A percentile compares a stretch with the other conserved stretches of the same genome.
Conservation (phyloP, 106 monocot species). For the Apostasia ramifera region DNA sequence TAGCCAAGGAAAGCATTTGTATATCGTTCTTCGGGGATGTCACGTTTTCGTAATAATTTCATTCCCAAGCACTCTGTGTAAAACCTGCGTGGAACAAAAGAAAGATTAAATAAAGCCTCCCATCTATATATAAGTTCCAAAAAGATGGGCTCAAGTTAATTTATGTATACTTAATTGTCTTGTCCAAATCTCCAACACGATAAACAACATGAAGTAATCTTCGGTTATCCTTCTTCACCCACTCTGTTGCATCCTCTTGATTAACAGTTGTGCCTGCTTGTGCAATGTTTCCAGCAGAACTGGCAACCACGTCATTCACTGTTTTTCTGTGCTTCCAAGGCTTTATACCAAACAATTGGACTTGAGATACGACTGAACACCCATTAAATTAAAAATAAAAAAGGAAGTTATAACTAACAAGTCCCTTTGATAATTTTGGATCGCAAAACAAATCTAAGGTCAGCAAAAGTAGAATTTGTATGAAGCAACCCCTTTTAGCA, state of each 20-base stretch:
- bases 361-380: slow-evolving; percentile 26
- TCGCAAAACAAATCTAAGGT: not conserved
- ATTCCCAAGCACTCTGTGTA: slow-evolving; percentile 89
- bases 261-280: slow-evolving; percentile 21
- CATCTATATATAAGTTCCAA: not conserved
- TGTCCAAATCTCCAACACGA: slow-evolving; percentile 74
- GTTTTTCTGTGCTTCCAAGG: slow-evolving; percentile 8
- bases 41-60: slow-evolving; percentile 81
- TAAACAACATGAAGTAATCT: slow-evolving; percentile 90
- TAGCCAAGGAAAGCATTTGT: slow-evolving; percentile 88
- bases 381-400: slow-evolving; percentile 3
- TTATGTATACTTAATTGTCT: slow-evolving; percentile 66
- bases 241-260: slow-evolving; percentile 40
- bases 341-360: slow-evolving; percentile 22
- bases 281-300: slow-evolving; percentile 28
- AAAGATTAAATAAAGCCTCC: slow-evolving; percentile 9
- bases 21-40: slow-evolving; percentile 89
- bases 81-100: slow-evolving; percentile 33
- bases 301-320: slow-evolving; percentile 5
- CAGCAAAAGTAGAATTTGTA: not conserved
- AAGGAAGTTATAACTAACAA: not conserved
- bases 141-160: not conserved
- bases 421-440: not conserved
- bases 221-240: slow-evolving; percentile 63
- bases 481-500: not conserved